Percentiles rank a stretch among this genome's conserved stretches.
phyloP scores from a whole-genome alignment of 495 filamentous ascomycete species.

The Penicillium coprophilum region DNA sequence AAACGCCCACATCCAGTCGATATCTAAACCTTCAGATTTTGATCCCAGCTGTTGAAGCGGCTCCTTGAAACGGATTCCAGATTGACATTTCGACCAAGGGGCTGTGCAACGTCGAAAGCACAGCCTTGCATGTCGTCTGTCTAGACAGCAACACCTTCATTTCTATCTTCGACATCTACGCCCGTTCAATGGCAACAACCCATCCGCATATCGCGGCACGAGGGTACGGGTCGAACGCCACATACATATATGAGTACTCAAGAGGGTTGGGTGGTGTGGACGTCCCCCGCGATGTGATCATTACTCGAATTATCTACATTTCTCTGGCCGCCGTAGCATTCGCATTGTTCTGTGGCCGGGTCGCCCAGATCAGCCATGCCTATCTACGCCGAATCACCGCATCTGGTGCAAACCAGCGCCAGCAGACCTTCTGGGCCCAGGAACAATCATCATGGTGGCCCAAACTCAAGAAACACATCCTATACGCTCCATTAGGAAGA shows the following conservation, averaged over 20 bases:
- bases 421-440: constrained; percentile 61
- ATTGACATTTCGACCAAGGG: neutral
- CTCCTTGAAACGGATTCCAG: neutral
- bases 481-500: constrained; percentile 77
- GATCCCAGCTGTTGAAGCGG: constrained; percentile 6
- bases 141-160: neutral
- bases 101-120: neutral
- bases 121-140: neutral
- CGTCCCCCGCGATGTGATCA: constrained; percentile 43
- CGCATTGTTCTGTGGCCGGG: constrained; percentile 54
- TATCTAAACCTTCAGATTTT: neutral
- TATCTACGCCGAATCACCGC: constrained; percentile 72
- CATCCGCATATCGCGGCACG: constrained; percentile 32
- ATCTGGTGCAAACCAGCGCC: constrained; percentile 47
- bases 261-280: constrained; percentile 45
- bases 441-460: constrained; percentile 67
- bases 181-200: constrained; percentile 39
- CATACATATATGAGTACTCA: constrained; percentile 48
- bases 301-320: constrained; percentile 44
- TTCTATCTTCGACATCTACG: constrained; percentile 6
- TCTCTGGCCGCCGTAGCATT: constrained; percentile 51
- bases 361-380: constrained; percentile 61
- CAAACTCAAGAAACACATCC: constrained; percentile 73
- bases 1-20: neutral
- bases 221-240: constrained; percentile 37